phyloP scores from a whole-genome alignment of 768 basidiomycete genomes.

The Favolaschia claudopus region DNA sequence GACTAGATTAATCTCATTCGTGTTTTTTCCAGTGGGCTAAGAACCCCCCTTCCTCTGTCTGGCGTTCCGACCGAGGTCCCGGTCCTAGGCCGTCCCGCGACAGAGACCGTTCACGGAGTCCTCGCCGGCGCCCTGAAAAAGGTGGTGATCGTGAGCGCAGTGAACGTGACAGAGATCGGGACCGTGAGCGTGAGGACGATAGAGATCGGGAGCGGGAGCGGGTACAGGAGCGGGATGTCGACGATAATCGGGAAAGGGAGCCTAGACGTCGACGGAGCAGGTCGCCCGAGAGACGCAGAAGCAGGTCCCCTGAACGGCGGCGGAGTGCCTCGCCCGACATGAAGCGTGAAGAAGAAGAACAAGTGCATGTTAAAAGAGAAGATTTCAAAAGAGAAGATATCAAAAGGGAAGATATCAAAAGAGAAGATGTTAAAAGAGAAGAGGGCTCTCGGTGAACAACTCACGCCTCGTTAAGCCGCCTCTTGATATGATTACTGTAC shows the following conservation, averaged over 20 bases:
- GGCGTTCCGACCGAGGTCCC: constrained; percentile 66
- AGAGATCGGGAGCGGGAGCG: constrained; percentile 50
- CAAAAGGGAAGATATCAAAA: too few relatives aligned
- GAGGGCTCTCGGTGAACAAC: too few relatives aligned
- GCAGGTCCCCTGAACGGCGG: constrained; percentile 41
- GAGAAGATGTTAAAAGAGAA: too few relatives aligned
- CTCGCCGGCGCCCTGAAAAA: constrained; percentile 21
- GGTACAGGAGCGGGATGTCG: constrained; percentile 42
- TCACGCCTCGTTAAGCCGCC: too few relatives aligned
- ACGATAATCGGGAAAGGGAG: too few relatives aligned
- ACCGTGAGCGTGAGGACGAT: constrained; percentile 33
- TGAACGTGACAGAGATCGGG: constrained; percentile 44
- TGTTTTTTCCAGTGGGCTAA: constrained; percentile 77
- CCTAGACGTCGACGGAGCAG: constrained; percentile 59
- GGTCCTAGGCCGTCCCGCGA: constrained; percentile 38
- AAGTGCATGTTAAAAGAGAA: background rate
- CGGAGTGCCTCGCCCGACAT: constrained; percentile 52
- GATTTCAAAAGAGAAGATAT: too few relatives aligned
- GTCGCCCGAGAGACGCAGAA: constrained; percentile 55
- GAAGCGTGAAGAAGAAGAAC: constrained; percentile 39
- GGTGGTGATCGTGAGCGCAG: too few relatives aligned
- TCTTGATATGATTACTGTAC: constrained; percentile 8
- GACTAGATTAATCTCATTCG: background rate
- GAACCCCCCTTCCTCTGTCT: constrained; percentile 82
- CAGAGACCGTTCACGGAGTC: constrained; percentile 32